Evolutionary conservation across 768 basidiomycete genomes (phyloP).

Genomic region (Tricholoma sp.): DNA sequence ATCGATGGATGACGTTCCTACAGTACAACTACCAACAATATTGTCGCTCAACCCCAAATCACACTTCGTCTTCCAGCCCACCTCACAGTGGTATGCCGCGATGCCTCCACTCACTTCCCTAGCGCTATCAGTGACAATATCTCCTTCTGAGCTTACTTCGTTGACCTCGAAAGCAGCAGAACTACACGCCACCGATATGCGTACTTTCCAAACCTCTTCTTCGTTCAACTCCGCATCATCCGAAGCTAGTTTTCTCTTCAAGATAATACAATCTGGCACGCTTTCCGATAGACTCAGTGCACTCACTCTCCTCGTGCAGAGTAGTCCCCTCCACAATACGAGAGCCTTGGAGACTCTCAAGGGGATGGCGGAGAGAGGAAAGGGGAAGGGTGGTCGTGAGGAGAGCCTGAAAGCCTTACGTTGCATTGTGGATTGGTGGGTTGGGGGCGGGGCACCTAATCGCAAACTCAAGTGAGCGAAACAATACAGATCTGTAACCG

Average conservation of each 20-base stretch:
- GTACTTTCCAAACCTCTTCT: slow-evolving; percentile 46
- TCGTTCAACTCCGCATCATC: slow-evolving; percentile 59
- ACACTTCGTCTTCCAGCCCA: slow-evolving; percentile 33
- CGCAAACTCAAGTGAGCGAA: slow-evolving; percentile 75
- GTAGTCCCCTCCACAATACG: slow-evolving; percentile 80
- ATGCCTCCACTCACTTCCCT: slow-evolving; percentile 35
- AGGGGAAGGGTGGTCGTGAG: slow-evolving; percentile 86
- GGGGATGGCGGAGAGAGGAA: slow-evolving; percentile 69
- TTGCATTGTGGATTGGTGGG: slow-evolving; percentile 97
- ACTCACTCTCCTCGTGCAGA: slow-evolving; percentile 82
- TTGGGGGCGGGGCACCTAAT: slow-evolving; percentile 84
- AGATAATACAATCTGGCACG: slow-evolving; percentile 84
- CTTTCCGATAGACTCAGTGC: slow-evolving; percentile 90
- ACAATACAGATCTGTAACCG: background rate
- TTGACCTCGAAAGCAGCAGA: slow-evolving; percentile 42
- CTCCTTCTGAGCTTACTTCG: slow-evolving; percentile 39
- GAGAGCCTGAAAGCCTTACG: slow-evolving; percentile 87
- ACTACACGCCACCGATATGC: slow-evolving; percentile 40
- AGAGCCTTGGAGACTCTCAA: slow-evolving; percentile 74
- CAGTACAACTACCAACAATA: slow-evolving; percentile 26
- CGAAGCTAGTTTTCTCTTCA: slow-evolving; percentile 76
- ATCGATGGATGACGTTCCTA: slow-evolving; percentile 3
- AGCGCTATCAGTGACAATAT: slow-evolving; percentile 20
- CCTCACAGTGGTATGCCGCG: slow-evolving; percentile 52
- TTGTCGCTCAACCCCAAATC: slow-evolving; percentile 33